phyloP scores from a whole-genome alignment of 495 filamentous ascomycete species.

The Tuber microsphaerosporum region DNA sequence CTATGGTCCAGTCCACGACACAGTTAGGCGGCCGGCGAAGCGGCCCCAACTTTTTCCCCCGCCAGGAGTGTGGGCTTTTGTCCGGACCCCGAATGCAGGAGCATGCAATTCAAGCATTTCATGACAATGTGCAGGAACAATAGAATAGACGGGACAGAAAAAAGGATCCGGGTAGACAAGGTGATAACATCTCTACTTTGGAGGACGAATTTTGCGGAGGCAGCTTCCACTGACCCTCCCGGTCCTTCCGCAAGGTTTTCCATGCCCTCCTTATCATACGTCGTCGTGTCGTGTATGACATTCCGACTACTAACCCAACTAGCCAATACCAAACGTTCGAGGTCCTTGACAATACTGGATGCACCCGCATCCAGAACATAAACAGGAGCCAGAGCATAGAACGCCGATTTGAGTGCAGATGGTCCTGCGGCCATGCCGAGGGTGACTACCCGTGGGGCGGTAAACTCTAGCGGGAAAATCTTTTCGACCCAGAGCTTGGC shows the following conservation, averaged over 20 bases:
- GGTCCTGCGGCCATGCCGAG: background rate
- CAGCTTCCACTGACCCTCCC: background rate
- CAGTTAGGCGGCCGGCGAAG: no score
- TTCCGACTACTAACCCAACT: background rate
- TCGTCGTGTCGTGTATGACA: background rate
- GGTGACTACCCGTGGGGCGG: background rate
- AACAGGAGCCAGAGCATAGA: background rate
- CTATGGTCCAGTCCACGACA: no score
- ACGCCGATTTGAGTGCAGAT: background rate
- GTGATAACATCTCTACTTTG: background rate
- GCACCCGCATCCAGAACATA: background rate
- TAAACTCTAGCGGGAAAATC: background rate
- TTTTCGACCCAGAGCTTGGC: background rate
- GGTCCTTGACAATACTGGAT: background rate
- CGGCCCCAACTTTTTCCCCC: no score
- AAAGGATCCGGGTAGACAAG: background rate
- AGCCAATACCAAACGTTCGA: background rate
- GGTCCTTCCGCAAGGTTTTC: background rate
- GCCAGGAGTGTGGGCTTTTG: no score
- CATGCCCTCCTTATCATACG: background rate
- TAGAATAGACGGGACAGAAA: background rate
- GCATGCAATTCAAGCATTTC: background rate
- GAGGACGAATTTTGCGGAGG: background rate
- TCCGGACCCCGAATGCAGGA: no score
- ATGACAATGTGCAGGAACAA: background rate